Evolutionary conservation across 257 asterid species (phyloP), one percentile per base, ranked within the genome.

Genomic region (Solanum megistacrolobum): DNA sequence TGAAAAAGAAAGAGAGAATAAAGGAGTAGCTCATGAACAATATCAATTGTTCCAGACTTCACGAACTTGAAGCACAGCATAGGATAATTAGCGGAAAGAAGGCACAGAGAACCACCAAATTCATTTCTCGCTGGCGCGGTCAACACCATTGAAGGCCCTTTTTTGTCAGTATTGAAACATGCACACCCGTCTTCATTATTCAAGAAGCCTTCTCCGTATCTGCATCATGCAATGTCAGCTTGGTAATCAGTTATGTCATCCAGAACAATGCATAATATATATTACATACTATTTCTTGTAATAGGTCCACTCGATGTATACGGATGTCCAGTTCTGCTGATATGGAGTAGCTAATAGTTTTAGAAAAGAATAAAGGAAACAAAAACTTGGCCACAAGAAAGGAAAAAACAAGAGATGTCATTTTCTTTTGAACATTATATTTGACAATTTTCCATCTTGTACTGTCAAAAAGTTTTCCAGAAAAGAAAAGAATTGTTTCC

Each of bases 151-250:
- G 18, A 87, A 90, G 43, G 65, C 83, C 91, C 21, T 29, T 87
- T 84, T 87, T 84, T 65, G 88, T 68, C 23, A 69, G 87, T 89
- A 62, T 87, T 66, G 73, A 60, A 83, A 86, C 85, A 72, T 43
- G 52, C 38, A 74, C 68, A 11, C 3, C 82, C 83, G 5, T 74
- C 88, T 60, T 84, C 62, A 27, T 87, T 75, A 87, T 90, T 92
- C 92, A 93, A 88, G 93, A 88, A 86, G 92, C 84, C 92, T 93
- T 94, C 89, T 91, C 95, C 89, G 62, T n/a, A 84, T 91, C 98
- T 93, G 94, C 92, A 89, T 73, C 79, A 88, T 12, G 36, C 62
- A 11, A 23, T 31, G 73, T 35, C 83, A 48, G 74, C 55, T 46
- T 13, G 27, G 82, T 3, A 16, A 86, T 73, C 29, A 48, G 68